Conservation (phyloP, 371 early-diverging fungal species). For the Mortierella sp. region DNA sequence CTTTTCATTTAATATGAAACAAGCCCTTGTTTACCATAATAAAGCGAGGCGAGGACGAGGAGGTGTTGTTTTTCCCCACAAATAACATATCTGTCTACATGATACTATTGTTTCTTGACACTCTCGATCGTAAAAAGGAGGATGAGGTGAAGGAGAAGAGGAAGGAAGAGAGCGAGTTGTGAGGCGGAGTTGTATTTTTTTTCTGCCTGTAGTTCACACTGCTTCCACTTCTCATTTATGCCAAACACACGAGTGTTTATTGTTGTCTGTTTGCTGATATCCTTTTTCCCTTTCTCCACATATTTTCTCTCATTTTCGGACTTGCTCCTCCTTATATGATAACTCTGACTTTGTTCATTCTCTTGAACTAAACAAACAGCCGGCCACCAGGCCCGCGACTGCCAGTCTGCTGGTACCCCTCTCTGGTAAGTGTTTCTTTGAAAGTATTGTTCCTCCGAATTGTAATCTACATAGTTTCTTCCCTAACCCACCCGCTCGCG, state of each 20-base stretch:
- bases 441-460: neutral
- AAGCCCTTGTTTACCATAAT: slow-evolving; percentile 43
- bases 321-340: slow-evolving; percentile 29
- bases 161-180: slow-evolving; percentile 13
- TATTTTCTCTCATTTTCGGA: slow-evolving; percentile 10
- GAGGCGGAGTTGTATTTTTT: slow-evolving; percentile 10
- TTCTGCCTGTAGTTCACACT: slow-evolving; percentile 12
- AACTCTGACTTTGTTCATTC: slow-evolving; percentile 4
- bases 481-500: neutral
- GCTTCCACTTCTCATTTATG: neutral
- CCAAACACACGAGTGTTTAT: neutral
- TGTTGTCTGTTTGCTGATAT: slow-evolving; percentile 29
- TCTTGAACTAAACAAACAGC: slow-evolving; percentile 52
- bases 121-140: slow-evolving; percentile 10
- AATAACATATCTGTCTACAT: slow-evolving; percentile 29
- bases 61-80: slow-evolving; percentile 39
- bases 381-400: slow-evolving; percentile 78
- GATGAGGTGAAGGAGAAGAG: slow-evolving; percentile 15
- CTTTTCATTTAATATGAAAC: slow-evolving; percentile 39
- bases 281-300: slow-evolving; percentile 16
- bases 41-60: slow-evolving; percentile 59
- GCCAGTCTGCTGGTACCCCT: slow-evolving; percentile 64
- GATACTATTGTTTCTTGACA: slow-evolving; percentile 19
- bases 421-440: slow-evolving; percentile 66
- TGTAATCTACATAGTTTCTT: neutral